Evolutionary conservation across 345 rosid species (phyloP).

Genomic region (Hypericum perforatum): DNA sequence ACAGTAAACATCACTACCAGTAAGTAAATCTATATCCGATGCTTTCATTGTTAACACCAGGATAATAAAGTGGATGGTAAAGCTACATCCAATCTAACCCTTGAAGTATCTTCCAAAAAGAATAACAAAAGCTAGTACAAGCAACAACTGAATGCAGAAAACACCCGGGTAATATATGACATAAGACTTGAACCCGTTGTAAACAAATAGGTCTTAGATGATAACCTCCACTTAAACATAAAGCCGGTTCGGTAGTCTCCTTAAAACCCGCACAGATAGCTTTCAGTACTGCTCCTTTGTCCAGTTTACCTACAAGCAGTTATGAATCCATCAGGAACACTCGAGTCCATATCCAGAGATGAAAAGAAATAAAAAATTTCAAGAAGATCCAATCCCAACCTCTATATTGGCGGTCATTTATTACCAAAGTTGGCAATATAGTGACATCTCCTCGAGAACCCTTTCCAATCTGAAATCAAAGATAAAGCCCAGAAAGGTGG

Average conservation of each 20-base stretch:
- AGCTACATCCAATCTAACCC: no score
- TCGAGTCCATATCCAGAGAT: background rate
- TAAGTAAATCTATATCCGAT: no score
- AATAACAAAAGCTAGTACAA: no score
- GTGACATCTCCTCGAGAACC: conserved; percentile 49
- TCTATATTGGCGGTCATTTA: conserved; percentile 41
- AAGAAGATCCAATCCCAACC: conserved; percentile 17
- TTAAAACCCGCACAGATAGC: conserved; percentile 37
- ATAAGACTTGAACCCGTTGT: no score
- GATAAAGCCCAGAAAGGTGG: no score
- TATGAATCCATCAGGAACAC: conserved; percentile 3
- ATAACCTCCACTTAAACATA: conserved; percentile 26
- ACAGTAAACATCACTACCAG: no score
- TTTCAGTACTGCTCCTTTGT: conserved; percentile 32
- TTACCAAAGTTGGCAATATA: conserved; percentile 39
- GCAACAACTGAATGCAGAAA: no score
- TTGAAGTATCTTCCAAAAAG: no score
- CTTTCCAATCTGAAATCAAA: conserved; percentile 31
- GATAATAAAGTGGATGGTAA: no score
- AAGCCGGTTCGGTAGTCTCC: conserved; percentile 32
- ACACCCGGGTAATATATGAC: no score
- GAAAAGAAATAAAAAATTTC: background rate
- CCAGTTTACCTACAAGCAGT: conserved; percentile 35
- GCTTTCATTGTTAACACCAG: no score
- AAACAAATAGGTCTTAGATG: no score